Evolutionary conservation across 2,329 filamentous ascomycete species (phyloP), one percentile per base, ranked within the genome.

Genomic region (Colletotrichum lupini): DNA sequence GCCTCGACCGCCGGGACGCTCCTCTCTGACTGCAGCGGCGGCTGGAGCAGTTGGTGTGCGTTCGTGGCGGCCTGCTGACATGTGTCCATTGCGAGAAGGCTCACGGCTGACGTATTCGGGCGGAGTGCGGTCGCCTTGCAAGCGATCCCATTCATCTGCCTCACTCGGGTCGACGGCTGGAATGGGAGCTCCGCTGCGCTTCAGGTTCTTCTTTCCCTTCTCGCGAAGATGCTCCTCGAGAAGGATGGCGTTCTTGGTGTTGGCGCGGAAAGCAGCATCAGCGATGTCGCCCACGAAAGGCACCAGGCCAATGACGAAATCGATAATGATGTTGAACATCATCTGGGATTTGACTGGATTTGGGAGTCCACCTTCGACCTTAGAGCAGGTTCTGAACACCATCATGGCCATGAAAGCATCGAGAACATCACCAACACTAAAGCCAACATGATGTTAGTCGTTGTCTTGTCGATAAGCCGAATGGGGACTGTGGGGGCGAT

Each of bases 341-440:
- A 99, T 98, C 79, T 88, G 88, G 32, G 88, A 81, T 68, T 89
- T 87, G 62, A 96, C 82, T 11, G 81, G 79, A 5, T 82, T 76
- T 1, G 92, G 92, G 5, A 98, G 89, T 16, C 94, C 94, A 62
- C 94, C 94, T 65, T 97, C 93, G 60, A 97, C 87, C 74, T 92
- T 88, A 74, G 88, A 87, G 83, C 94, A 95, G 28, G 91, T 92
- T 73, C 87, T 88, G 75, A 97, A 87, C 9, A 98, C 91, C 83
- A 94, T 91, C 73, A 95, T 82, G 11, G 94, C 93, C 79, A 98
- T 87, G 62, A 94, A 85, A 9, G 90, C 86, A 79, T 98, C 95
- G 16, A 93, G 82, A 11, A 88, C 88, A 81, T 98, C 95, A 60
- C 95, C 95, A 75, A 93, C 85, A 6, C 93, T 94, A 24, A 1